phyloP scores from a whole-genome alignment of 2,329 filamentous ascomycete species.

The Penicillium polonicum region DNA sequence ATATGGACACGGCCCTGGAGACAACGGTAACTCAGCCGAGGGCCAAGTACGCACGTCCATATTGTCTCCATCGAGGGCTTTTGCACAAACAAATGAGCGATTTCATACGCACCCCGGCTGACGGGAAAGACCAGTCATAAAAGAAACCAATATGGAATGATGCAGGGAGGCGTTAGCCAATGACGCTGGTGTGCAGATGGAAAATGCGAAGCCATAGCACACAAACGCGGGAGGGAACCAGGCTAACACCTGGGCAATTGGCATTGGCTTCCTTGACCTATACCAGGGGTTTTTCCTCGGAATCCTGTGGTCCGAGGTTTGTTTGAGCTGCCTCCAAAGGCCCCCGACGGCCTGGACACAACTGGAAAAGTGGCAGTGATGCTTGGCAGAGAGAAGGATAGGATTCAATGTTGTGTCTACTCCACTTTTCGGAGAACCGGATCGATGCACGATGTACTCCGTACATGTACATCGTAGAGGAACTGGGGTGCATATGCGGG shows the following conservation, averaged over 20 bases:
- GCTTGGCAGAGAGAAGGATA: not conserved
- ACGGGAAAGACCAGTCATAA: not conserved
- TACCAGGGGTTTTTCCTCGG: not conserved
- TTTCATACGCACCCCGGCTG: not conserved
- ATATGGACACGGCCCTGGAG: not conserved
- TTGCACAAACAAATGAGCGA: not conserved
- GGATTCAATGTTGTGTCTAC: too few relatives aligned
- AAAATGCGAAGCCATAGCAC: not conserved
- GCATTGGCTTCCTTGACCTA: not conserved
- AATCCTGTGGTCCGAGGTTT: not conserved
- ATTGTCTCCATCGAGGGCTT: not conserved
- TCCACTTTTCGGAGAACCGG: not conserved
- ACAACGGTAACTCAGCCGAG: constrained; percentile 3
- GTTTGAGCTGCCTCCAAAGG: not conserved
- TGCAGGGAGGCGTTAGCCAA: not conserved
- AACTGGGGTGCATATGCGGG: not conserved
- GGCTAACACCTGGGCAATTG: not conserved
- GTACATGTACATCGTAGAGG: not conserved
- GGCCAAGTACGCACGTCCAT: not conserved
- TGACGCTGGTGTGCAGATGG: not conserved
- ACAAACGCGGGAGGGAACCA: not conserved
- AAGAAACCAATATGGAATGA: not conserved
- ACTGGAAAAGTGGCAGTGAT: not conserved
- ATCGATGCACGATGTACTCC: not conserved
- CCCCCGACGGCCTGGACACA: not conserved